phyloP scores from a whole-genome alignment of 2,329 filamentous ascomycete genomes.

The Aaosphaeria pasadenensis region DNA sequence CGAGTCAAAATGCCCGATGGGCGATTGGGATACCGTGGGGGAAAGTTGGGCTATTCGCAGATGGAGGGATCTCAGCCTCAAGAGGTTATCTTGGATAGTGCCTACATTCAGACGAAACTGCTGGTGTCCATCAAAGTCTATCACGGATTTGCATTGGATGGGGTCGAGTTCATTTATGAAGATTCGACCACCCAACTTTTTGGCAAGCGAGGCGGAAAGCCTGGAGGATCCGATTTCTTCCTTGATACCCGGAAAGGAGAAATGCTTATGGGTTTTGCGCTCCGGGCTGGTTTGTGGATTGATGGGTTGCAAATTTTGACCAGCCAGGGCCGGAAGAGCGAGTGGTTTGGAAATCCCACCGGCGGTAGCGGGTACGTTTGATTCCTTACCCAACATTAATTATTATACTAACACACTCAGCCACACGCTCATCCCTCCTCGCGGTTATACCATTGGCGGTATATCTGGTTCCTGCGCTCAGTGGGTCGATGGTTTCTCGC shows the following conservation, averaged over 20 bases:
- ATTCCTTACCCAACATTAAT: slow-evolving; percentile 3
- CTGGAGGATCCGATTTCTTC: slow-evolving; percentile 70
- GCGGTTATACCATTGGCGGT: slow-evolving; percentile 85
- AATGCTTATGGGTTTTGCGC: slow-evolving; percentile 79
- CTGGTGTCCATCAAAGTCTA: slow-evolving; percentile 74
- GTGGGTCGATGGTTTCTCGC: slow-evolving; percentile 83
- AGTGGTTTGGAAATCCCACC: slow-evolving; percentile 75
- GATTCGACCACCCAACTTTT: slow-evolving; percentile 82
- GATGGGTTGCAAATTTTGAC: slow-evolving; percentile 90
- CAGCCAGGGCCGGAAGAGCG: slow-evolving; percentile 80
- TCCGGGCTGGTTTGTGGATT: slow-evolving; percentile 78
- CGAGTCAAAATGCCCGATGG: slow-evolving; percentile 72
- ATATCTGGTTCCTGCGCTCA: slow-evolving; percentile 75
- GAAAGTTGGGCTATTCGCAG: slow-evolving; percentile 68
- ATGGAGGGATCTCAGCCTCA: slow-evolving; percentile 68
- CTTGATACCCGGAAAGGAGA: slow-evolving; percentile 84
- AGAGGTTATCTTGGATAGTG: slow-evolving; percentile 72
- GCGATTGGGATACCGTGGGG: slow-evolving; percentile 72
- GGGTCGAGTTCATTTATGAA: slow-evolving; percentile 90
- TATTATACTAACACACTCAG: slow-evolving; percentile 47
- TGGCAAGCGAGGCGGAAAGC: slow-evolving; percentile 72
- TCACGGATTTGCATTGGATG: slow-evolving; percentile 73
- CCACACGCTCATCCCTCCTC: slow-evolving; percentile 82
- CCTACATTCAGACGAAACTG: slow-evolving; percentile 62
- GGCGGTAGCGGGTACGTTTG: slow-evolving; percentile 77